Conservation (phyloP, 2,329 filamentous ascomycete genomes). For the Aspergillus sp. region DNA sequence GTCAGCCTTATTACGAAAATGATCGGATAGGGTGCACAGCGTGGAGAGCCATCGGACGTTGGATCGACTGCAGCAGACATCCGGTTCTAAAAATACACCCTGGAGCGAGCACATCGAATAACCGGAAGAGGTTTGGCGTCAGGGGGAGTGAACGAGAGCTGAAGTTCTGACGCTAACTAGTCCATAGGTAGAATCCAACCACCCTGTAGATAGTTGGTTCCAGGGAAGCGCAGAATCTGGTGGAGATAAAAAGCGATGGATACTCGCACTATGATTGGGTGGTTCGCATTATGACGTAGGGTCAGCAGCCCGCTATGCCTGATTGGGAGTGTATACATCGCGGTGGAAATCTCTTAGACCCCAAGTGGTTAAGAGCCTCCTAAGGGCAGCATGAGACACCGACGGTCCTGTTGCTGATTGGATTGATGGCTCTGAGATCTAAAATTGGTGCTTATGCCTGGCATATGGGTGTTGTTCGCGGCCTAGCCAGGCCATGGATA, state of each 20-base stretch:
- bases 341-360: background rate
- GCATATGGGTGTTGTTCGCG: background rate
- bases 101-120: no score
- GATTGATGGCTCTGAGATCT: background rate
- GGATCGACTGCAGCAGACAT: no score
- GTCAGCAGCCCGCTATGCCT: slow-evolving; percentile 1
- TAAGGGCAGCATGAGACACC: background rate
- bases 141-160: background rate
- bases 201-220: no score
- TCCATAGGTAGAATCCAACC: no score
- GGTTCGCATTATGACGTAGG: slow-evolving; percentile 5
- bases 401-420: background rate
- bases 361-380: background rate
- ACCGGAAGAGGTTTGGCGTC: background rate
- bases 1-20: no score
- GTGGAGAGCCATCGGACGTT: no score
- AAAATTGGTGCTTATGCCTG: background rate
- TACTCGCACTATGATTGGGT: background rate
- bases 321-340: slow-evolving; percentile 3
- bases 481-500: background rate
- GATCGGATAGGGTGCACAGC: no score
- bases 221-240: background rate
- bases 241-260: background rate
- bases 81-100: no score
- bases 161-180: no score